Percentiles rank a stretch among this genome's conserved stretches.
Conservation (phyloP, 1,284 basidiomycete genomes). For the Naganishia cerealis region DNA sequence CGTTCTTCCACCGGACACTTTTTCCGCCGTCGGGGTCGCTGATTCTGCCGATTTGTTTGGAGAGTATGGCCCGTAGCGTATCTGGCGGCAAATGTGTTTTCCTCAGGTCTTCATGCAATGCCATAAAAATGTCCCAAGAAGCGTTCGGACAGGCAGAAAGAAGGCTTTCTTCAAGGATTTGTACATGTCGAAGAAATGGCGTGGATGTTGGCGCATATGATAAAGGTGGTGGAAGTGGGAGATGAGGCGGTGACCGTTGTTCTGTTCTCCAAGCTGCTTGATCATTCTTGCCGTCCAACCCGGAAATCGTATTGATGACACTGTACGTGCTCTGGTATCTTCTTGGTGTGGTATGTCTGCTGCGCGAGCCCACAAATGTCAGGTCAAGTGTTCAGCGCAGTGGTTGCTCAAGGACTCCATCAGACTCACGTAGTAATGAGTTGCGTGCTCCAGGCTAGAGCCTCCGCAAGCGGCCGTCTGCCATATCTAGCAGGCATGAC, state of each 20-base stretch:
- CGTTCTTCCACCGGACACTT: background rate
- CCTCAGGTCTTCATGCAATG: constrained; percentile 26
- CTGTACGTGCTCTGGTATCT: background rate
- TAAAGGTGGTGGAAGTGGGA: constrained; percentile 27
- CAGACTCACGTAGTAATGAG: background rate
- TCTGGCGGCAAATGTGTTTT: constrained; percentile 21
- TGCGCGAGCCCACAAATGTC: background rate
- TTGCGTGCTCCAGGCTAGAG: background rate
- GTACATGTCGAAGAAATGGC: constrained; percentile 29
- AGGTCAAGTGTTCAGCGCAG: background rate
- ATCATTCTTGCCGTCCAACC: background rate
- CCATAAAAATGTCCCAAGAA: constrained; percentile 27
- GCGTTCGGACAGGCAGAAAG: constrained; percentile 16
- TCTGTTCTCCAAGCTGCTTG: constrained; percentile 7
- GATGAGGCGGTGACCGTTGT: constrained; percentile 25
- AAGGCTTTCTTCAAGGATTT: constrained; percentile 19
- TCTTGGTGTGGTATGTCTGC: background rate
- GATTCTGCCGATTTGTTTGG: constrained; percentile 9
- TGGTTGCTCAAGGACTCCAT: background rate
- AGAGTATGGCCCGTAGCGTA: constrained; percentile 18
- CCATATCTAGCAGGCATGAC: background rate
- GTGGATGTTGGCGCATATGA: constrained; percentile 28
- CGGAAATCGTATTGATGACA: constrained; percentile 6
- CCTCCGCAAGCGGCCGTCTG: background rate
- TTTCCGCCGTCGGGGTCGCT: background rate